Conservation (phyloP, 495 filamentous ascomycete genomes). For the Aspergillus leporis region DNA sequence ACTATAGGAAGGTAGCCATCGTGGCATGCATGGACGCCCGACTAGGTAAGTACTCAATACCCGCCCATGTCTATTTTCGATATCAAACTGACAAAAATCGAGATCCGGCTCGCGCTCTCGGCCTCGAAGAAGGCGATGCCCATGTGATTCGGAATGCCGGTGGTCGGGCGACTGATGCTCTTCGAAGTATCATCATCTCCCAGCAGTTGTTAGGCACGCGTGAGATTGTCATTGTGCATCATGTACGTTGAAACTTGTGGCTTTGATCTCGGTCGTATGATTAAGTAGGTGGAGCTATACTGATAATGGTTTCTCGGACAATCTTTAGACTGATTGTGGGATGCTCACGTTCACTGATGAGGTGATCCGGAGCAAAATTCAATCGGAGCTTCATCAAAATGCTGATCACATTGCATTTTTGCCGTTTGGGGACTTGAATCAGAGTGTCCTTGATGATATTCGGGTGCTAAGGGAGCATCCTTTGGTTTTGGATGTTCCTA, state of each 20-base stretch:
- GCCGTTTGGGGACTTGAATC: conserved; percentile 63
- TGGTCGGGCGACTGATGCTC: conserved; percentile 63
- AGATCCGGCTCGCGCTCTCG: conserved; percentile 68
- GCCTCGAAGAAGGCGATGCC: conserved; percentile 73
- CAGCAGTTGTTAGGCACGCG: conserved; percentile 80
- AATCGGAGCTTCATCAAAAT: conserved; percentile 56
- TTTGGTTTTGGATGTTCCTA: conserved; percentile 56
- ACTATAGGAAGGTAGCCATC: conserved; percentile 28
- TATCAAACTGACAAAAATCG: background rate
- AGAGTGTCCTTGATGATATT: conserved; percentile 68
- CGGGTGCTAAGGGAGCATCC: conserved; percentile 57
- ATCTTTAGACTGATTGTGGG: conserved; percentile 59
- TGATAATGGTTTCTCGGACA: background rate
- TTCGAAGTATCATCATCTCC: conserved; percentile 75
- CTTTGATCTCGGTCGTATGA: background rate
- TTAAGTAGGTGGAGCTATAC: background rate
- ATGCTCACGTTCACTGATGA: conserved; percentile 79
- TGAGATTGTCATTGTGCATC: conserved; percentile 77
- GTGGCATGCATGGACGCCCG: conserved; percentile 87
- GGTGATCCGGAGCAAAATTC: conserved; percentile 57
- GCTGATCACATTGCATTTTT: conserved; percentile 56
- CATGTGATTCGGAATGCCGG: conserved; percentile 83
- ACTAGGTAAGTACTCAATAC: conserved; percentile 41
- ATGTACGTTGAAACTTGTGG: conserved; percentile 41
- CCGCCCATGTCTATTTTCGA: background rate